Conservation (phyloP, 192 early-diverging fungal species). For the Haplosporangium gracile region DNA sequence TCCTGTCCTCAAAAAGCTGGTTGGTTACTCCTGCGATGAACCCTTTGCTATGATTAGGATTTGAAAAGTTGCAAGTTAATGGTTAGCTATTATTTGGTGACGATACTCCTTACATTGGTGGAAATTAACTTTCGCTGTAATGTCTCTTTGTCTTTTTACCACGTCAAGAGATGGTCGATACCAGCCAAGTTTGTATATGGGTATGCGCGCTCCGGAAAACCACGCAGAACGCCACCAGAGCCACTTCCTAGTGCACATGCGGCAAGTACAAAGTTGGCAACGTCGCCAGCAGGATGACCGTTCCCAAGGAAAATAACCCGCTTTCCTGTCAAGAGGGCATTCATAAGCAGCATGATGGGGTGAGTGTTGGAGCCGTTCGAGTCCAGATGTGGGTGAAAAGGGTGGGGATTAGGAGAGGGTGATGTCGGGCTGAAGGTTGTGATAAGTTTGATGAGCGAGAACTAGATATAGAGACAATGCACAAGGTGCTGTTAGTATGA, state of each 20-base stretch:
- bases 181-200: constrained; percentile 91
- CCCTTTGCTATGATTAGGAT: constrained; percentile 69
- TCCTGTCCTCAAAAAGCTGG: constrained; percentile 93
- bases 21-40: constrained; percentile 98
- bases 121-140: background rate
- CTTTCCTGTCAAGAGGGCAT: constrained; percentile 94
- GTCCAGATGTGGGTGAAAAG: constrained; percentile 93
- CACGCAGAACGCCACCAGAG: constrained; percentile 87
- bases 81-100: background rate
- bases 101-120: background rate
- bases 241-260: constrained; percentile 91
- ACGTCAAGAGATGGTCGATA: constrained; percentile 86
- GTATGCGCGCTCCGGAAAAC: constrained; percentile 90
- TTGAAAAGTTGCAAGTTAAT: background rate
- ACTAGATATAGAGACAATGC: constrained; percentile 56
- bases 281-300: constrained; percentile 90
- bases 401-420: constrained; percentile 57
- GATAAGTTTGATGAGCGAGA: constrained; percentile 85
- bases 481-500: background rate
- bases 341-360: constrained; percentile 89
- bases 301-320: constrained; percentile 92
- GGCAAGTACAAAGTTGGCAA: constrained; percentile 92
- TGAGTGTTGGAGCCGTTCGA: constrained; percentile 86
- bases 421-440: constrained; percentile 77
- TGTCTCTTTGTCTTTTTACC: constrained; percentile 62